Evolutionary conservation across 305 asterid genomes (phyloP).

Genomic region (Solanum hybrid): DNA sequence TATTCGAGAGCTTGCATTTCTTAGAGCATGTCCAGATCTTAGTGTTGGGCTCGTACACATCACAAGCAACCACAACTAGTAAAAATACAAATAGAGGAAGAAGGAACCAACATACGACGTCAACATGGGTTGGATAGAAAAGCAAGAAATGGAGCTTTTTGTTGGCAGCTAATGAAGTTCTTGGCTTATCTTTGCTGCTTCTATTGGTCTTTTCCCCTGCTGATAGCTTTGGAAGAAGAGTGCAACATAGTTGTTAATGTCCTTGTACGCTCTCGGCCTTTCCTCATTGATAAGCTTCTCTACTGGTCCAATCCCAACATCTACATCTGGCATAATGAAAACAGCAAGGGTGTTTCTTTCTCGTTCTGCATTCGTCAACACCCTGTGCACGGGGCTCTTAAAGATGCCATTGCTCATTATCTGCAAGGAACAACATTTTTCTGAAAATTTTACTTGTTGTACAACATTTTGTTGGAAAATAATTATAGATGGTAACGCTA

Average conservation of each 20-base stretch:
- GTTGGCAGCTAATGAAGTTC: neutral
- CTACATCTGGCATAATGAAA: slow-evolving; percentile 38
- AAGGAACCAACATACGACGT: neutral
- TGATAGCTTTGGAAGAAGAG: slow-evolving; percentile 38
- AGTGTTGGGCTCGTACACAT: neutral
- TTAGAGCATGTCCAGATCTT: neutral
- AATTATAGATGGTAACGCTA: neutral
- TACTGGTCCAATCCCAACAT: slow-evolving; percentile 41
- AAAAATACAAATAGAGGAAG: neutral
- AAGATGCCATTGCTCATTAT: slow-evolving; percentile 58
- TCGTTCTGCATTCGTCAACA: slow-evolving; percentile 31
- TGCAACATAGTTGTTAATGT: slow-evolving; percentile 22
- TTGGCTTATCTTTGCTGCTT: slow-evolving; percentile 20
- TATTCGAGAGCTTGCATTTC: neutral
- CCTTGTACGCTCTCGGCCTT: slow-evolving; percentile 41
- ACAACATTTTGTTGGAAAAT: neutral
- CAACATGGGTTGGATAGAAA: neutral
- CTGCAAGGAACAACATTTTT: slow-evolving; percentile 18
- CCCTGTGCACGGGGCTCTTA: slow-evolving; percentile 66
- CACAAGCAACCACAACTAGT: neutral
- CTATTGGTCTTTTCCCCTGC: slow-evolving; percentile 49
- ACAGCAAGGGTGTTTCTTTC: slow-evolving; percentile 48
- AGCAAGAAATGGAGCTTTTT: neutral
- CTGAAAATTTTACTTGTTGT: neutral
- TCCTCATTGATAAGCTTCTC: slow-evolving; percentile 38